phyloP scores from a whole-genome alignment of 352 stramenopile species.

The Halophytophthora polymorphica region DNA sequence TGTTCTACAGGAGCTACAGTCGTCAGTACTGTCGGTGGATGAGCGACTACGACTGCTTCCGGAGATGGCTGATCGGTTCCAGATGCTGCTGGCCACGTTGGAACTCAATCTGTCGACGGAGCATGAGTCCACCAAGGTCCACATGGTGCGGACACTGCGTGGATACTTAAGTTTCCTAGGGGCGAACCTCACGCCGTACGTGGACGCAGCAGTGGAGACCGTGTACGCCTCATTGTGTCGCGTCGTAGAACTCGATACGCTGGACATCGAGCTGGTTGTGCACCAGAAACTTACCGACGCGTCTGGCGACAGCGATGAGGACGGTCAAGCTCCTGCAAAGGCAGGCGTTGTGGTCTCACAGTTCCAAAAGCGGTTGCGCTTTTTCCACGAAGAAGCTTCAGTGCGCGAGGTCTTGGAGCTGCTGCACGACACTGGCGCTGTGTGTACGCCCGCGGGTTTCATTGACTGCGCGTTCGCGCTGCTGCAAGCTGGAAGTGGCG shows the following conservation, averaged over 20 bases:
- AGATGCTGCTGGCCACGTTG: conserved; percentile 69
- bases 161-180: conserved; percentile 65
- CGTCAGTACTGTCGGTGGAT: conserved; percentile 26
- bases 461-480: conserved; percentile 65
- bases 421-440: conserved; percentile 40
- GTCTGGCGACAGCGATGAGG: conserved; percentile 3
- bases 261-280: conserved; percentile 75
- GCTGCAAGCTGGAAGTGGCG: conserved; percentile 18
- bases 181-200: conserved; percentile 27
- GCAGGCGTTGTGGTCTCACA: conserved; percentile 47
- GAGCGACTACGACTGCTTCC: conserved; percentile 63
- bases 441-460: conserved; percentile 52
- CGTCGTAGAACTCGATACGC: conserved; percentile 54
- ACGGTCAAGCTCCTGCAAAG: background rate
- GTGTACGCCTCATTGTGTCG: conserved; percentile 47
- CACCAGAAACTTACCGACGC: conserved; percentile 34
- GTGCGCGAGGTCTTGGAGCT: conserved; percentile 43
- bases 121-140: conserved; percentile 51
- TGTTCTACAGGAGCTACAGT: conserved; percentile 28
- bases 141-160: conserved; percentile 63
- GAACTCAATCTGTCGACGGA: conserved; percentile 58
- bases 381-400: conserved; percentile 72
- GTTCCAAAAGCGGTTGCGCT: conserved; percentile 73
- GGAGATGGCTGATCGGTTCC: conserved; percentile 60
- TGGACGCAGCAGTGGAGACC: conserved; percentile 51